Base-by-base conservation (phyloP, 2,329 filamentous ascomycete genomes). In the Colletotrichum sp. region DNA sequence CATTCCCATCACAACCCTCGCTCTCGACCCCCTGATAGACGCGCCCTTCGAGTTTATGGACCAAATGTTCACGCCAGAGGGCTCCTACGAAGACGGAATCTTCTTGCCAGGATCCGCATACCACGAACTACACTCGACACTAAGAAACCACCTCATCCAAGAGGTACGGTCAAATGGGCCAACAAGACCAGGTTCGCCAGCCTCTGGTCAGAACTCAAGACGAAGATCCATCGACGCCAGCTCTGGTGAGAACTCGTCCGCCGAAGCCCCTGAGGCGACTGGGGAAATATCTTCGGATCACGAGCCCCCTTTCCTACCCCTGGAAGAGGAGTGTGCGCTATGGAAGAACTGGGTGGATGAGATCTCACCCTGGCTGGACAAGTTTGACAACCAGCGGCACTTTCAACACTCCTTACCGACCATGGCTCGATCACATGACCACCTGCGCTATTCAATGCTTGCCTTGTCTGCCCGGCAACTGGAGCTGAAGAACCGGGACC, bases 381-480 rank as follows among this genome's bases (percentile, higher is more conserved):
- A 91, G 84, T 91, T 91, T 76, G 90, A 92, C 78, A 86, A 85
- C 34, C 83, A 87, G 24, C 86, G 88, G 18, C 86, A 86, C 10
- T 92, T 92, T 79, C 88, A 88, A 6, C 85, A 90, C 4, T 85
- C 89, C 39, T 82, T 92, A 2, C 88, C 90, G 0, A 83, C 87
- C 8, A 80, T 91, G 39, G 89, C 89, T 8, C 87, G 85, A 88
- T 87, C 57, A 81, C 82, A 28, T 87, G 87, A 28, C 83, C 86
- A 4, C 84, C 81, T 91, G 5, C 83, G 88, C 4, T 90, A 89
- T 77, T 88, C 89, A 6, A 85, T 92, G 8, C 84, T 92, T 1
- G 89, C 90, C 2, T 84, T 92, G 1, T 91, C 90, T 0, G 89
- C 90, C 9, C 86, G 89, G 6, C 89, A 90, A 75, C 84, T 89